Conservation (phyloP, 331 rosid species). For the Quercus lobata region DNA sequence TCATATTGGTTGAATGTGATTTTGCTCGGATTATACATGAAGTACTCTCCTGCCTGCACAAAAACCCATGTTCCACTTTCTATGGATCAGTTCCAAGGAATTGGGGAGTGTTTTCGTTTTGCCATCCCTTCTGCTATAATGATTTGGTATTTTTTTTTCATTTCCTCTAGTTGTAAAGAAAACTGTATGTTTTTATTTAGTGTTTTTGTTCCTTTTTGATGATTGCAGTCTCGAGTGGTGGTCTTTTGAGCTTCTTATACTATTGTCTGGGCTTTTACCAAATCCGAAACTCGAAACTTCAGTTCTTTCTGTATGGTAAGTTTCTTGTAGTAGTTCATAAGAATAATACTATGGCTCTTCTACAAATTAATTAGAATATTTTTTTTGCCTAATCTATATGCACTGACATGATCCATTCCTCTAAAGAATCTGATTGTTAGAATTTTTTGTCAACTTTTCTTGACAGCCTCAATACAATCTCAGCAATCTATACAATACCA, state of each 20-base stretch:
- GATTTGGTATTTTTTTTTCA: conserved; percentile 37
- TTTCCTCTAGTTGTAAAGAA: not conserved
- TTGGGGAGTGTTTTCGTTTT: conserved; percentile 49
- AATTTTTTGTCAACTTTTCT: not conserved
- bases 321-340: not conserved
- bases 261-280: conserved; percentile 35
- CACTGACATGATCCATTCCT: not conserved
- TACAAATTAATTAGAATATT: not conserved
- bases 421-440: not conserved
- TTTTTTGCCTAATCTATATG: no score
- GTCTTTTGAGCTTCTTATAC: conserved; percentile 45
- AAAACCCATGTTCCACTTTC: conserved; percentile 49
- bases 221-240: conserved; percentile 43
- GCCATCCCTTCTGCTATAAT: conserved; percentile 68
- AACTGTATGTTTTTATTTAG: not conserved
- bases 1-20: conserved; percentile 54
- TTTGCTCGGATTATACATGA: conserved; percentile 45
- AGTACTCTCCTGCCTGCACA: conserved; percentile 40
- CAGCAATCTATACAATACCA: conserved; percentile 58
- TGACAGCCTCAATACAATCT: conserved; percentile 31
- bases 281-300: conserved; percentile 47
- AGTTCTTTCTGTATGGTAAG: conserved; percentile 32
- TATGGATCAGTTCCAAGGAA: conserved; percentile 52
- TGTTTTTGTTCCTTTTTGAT: not conserved
- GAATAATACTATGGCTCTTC: not conserved